These are phyloP conservation scores for Mikania micrantha DNA, from an alignment of 129 eudicot genomes.

Conservation along the genomic window DNA sequence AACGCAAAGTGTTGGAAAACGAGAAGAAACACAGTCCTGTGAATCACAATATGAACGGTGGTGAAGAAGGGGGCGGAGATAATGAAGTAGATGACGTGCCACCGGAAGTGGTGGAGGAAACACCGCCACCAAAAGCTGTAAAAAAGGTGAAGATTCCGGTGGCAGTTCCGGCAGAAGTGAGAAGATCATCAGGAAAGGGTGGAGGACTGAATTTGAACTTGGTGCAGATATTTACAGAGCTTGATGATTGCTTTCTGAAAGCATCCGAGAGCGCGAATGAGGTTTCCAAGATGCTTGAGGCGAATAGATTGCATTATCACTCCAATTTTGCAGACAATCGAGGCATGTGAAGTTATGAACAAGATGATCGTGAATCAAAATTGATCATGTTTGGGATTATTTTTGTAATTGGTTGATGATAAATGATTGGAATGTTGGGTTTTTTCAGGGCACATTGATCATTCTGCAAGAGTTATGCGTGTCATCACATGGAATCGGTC, in stretches of 20 bases:
- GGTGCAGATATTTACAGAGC: constrained; percentile 58
- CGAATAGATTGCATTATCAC: constrained; percentile 90
- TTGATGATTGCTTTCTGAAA: constrained; percentile 84
- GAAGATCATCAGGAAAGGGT: constrained; percentile 36
- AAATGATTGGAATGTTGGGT: not conserved
- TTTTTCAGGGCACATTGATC: constrained; percentile 77
- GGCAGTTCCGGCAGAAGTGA: constrained; percentile 30
- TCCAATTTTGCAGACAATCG: constrained; percentile 85
- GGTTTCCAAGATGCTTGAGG: constrained; percentile 94
- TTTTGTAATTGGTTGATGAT: not conserved
- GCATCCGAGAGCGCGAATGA: constrained; percentile 94
- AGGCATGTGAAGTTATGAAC: constrained; percentile 43
- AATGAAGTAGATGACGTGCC: constrained; percentile 26
- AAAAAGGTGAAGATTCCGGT: constrained; percentile 49
- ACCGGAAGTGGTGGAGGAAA: constrained; percentile 31
- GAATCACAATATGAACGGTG: constrained; percentile 12
- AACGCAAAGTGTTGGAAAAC: constrained; percentile 36
- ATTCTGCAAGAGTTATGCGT: constrained; percentile 95
- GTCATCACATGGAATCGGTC: constrained; percentile 97
- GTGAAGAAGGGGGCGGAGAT: constrained; percentile 17
- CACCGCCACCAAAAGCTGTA: constrained; percentile 32
- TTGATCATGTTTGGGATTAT: not conserved
- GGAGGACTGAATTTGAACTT: constrained; percentile 33
- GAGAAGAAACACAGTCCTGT: constrained; percentile 24
- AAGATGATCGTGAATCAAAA: not conserved